Percentiles rank a stretch among this genome's conserved stretches.
Conservation (phyloP, 1,284 basidiomycete species). For the Trametes polyzona region DNA sequence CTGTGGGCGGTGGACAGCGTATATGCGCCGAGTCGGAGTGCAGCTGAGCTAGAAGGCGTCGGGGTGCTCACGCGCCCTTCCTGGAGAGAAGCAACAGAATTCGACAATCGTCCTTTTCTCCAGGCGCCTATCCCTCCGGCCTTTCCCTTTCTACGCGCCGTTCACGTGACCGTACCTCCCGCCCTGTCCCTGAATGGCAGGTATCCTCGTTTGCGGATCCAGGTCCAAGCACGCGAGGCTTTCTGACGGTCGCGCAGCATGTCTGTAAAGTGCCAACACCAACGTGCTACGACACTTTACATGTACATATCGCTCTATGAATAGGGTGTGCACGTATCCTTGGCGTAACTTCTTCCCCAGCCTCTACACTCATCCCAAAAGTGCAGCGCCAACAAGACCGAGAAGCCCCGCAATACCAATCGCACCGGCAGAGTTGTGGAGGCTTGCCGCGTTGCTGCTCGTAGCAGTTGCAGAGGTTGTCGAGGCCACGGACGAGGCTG, state of each 20-base stretch:
- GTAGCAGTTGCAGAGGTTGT: conserved; percentile 1
- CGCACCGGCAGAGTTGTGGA: conserved; percentile 12
- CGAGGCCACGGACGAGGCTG: conserved; percentile 1
- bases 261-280: background rate
- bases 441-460: conserved; percentile 20
- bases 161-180: conserved; percentile 23
- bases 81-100: conserved; percentile 22
- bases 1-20: conserved; percentile 10
- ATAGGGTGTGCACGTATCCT: conserved; percentile 12
- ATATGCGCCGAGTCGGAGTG: conserved; percentile 10
- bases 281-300: conserved; percentile 13
- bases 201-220: no score
- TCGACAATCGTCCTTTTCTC: conserved; percentile 25
- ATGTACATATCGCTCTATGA: background rate
- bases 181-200: conserved; percentile 4
- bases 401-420: conserved; percentile 22
- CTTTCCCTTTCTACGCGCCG: conserved; percentile 22
- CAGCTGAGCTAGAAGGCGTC: conserved; percentile 11
- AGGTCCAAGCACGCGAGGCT: no score
- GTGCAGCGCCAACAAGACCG: conserved; percentile 18
- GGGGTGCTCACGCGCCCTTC: conserved; percentile 27
- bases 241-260: no score
- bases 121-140: conserved; percentile 9
- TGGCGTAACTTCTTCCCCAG: background rate
- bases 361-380: conserved; percentile 5